Base-by-base conservation (phyloP, 768 basidiomycete species). In the Naganishia vishniacii region DNA sequence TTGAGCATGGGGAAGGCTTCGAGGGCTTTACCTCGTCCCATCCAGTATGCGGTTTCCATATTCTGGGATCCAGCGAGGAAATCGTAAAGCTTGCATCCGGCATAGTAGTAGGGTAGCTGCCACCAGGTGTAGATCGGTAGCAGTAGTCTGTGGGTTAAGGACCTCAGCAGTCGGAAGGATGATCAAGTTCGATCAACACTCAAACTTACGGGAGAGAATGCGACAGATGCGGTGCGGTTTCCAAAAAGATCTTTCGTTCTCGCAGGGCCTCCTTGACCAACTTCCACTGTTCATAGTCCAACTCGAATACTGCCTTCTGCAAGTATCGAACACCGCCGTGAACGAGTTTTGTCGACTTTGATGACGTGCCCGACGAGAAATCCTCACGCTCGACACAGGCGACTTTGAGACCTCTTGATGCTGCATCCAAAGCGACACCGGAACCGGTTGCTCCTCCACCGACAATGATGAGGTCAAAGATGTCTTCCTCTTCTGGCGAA, bases 1-100 rank as follows among this genome's bases (percentile, higher is more conserved):
- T 98, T 97, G 66, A 99, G 82, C 89, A 94, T 95, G 0, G 94
- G 94, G 81, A 98, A 99, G 0, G 88, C 85, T 73, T 95, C 91
- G 23, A 97, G 79, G 0, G 94, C 91, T 73, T 92, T 91, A 12
- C 89, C 88, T 73, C 88, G 91, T 73, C 86, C 88, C 89, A 99
- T 93, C 68, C 95, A 81, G 78, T 98, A 98, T 7, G 91, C 91
- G 1, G 84, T 82, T 78, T 92, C 91, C 91, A 95, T 95, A 76
- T 97, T 97, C 77, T 95, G 90, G 76, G 88, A 88, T 0, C 94
- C 94, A 8, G 94, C 94, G 20, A 99, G 81, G 32, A 95, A 42
- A 74, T 99, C 94, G 79, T 99, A 99, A 81, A 97, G 80, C 80
- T 97, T 98, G 80, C 89, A 92, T 3, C 94, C 94, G 2, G 85